These are phyloP conservation scores for Xylaria sp. DNA, from an alignment of 2,329 filamentous ascomycete genomes.

Conservation along the genomic window DNA sequence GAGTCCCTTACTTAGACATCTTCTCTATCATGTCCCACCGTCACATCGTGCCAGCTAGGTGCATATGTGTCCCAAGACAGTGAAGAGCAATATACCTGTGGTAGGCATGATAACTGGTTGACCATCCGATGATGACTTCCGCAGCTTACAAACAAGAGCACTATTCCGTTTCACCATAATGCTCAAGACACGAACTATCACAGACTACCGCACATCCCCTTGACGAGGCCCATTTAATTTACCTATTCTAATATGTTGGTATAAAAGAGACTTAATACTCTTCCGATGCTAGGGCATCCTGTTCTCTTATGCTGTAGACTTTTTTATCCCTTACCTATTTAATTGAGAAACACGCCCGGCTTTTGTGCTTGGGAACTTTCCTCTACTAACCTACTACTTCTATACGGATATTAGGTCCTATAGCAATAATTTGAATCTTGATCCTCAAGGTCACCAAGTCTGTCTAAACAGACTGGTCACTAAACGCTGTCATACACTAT, in stretches of 20 bases:
- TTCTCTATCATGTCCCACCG: slow-evolving; percentile 41
- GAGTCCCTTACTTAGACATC: slow-evolving; percentile 36
- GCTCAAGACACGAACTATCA: slow-evolving; percentile 30
- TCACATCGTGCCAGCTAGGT: slow-evolving; percentile 50
- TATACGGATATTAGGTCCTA: neutral
- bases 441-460: neutral
- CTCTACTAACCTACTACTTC: neutral
- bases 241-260: neutral
- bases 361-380: neutral
- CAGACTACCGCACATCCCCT: neutral
- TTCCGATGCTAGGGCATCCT: slow-evolving; percentile 24
- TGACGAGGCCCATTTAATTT: slow-evolving; percentile 5
- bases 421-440: neutral
- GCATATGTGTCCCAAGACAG: slow-evolving; percentile 53
- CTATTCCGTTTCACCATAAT: slow-evolving; percentile 36
- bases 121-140: slow-evolving; percentile 39
- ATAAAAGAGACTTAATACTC: slow-evolving; percentile 32
- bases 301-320: slow-evolving; percentile 18
- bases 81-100: slow-evolving; percentile 40
- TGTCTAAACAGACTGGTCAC: slow-evolving; percentile 2
- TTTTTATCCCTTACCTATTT: slow-evolving; percentile 21
- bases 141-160: slow-evolving; percentile 31
- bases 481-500: slow-evolving; percentile 48
- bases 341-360: neutral
- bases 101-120: slow-evolving; percentile 51